Percentiles rank a stretch among this genome's conserved stretches.
phyloP scores from a whole-genome alignment of 768 basidiomycete genomes.

The Mrakia blollopis region DNA sequence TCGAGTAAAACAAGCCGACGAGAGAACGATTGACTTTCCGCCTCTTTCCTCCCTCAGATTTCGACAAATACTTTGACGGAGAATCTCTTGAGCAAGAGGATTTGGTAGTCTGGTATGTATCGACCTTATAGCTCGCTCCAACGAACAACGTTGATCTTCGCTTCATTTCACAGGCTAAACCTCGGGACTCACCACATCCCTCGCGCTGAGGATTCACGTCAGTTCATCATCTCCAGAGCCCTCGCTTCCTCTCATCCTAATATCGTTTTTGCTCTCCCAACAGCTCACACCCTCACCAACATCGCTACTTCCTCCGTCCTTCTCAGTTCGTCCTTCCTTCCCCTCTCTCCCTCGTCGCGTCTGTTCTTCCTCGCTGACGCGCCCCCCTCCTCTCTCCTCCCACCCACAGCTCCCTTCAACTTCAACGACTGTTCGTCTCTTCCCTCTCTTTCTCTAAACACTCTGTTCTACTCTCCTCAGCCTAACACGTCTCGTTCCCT shows the following conservation, averaged over 20 bases:
- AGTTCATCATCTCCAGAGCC: not conserved
- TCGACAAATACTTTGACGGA: conserved; percentile 55
- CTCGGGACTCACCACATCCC: conserved; percentile 65
- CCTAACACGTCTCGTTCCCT: not conserved
- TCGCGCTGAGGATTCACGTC: conserved; percentile 58
- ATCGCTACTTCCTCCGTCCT: conserved; percentile 48
- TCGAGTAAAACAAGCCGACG: too few species aligned
- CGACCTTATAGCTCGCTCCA: not conserved
- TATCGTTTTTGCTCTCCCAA: not conserved
- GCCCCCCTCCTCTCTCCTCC: not conserved
- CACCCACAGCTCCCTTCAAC: conserved; percentile 54
- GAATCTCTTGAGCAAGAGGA: conserved; percentile 63
- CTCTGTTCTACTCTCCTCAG: too few species aligned
- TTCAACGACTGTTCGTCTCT: conserved; percentile 52
- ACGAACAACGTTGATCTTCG: not conserved
- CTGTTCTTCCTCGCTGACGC: not conserved
- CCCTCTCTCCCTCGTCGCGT: not conserved
- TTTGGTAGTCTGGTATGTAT: conserved; percentile 53
- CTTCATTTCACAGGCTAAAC: conserved; percentile 48
- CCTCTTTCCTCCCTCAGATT: conserved; percentile 30
- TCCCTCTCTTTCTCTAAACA: too few species aligned
- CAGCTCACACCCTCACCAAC: conserved; percentile 35
- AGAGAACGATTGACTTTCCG: too few species aligned
- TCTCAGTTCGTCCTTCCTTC: conserved; percentile 41
- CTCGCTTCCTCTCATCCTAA: not conserved